phyloP scores from a whole-genome alignment of 2,329 filamentous ascomycete genomes.

The Keithomyces neogunnii region DNA sequence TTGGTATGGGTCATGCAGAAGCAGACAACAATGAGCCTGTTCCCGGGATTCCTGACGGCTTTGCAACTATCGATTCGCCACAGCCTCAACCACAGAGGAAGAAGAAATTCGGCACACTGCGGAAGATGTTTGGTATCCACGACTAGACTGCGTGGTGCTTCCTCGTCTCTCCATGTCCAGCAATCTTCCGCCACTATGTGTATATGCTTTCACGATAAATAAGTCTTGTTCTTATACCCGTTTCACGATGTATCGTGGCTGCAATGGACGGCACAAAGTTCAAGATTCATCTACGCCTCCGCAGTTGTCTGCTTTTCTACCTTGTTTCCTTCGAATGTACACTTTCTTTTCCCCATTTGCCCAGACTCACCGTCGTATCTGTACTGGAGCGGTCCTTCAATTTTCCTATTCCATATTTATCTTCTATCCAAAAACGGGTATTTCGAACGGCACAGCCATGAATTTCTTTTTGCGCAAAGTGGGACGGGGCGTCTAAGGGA shows the following conservation, averaged over 20 bases:
- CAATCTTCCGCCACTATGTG: background rate
- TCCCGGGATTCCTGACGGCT: conserved; percentile 3
- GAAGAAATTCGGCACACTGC: conserved; percentile 61
- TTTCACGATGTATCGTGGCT: background rate
- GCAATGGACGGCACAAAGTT: no score
- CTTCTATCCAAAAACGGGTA: no score
- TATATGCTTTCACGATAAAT: background rate
- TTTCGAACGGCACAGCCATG: no score
- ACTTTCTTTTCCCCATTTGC: background rate
- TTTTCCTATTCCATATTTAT: no score
- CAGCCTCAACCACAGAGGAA: conserved; percentile 28
- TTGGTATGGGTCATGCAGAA: conserved; percentile 11
- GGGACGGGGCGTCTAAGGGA: background rate
- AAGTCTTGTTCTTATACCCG: no score
- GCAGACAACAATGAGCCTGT: conserved; percentile 9
- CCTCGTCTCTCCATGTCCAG: conserved; percentile 3
- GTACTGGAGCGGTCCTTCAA: no score
- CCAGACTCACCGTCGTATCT: no score
- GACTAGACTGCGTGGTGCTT: conserved; percentile 25
- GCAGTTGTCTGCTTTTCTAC: background rate
- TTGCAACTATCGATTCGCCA: background rate
- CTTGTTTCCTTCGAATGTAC: background rate
- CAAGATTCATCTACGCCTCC: no score
- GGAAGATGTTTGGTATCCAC: conserved; percentile 53
- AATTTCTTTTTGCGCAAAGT: no score